Percentiles rank a stretch among this genome's conserved stretches.
Conservation (phyloP, 2,329 filamentous ascomycete species). For the Cryphonectria carpinicola region DNA sequence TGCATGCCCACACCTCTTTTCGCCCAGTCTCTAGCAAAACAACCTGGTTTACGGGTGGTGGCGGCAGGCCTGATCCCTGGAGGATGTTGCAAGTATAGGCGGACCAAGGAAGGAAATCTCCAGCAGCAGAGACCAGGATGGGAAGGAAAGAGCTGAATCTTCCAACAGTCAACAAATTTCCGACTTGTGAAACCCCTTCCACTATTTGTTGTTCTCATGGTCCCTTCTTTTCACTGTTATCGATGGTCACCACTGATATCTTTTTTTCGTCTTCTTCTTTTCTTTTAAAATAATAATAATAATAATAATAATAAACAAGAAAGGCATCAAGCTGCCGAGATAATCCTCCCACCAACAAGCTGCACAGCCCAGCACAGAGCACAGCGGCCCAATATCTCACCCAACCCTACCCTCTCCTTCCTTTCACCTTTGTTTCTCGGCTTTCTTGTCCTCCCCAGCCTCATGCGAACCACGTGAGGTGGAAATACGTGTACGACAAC, state of each 20-base stretch:
- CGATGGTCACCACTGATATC: not conserved
- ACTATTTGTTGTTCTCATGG: not conserved
- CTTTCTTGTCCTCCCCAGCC: not conserved
- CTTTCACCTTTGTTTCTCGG: not conserved
- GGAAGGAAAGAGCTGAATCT: not conserved
- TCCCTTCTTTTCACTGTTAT: not conserved
- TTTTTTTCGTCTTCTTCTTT: not conserved
- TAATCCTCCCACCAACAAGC: not conserved
- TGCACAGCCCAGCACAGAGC: not conserved
- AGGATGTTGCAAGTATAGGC: not conserved
- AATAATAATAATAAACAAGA: not conserved
- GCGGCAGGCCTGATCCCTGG: slow-evolving; percentile 23
- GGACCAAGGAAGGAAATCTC: not conserved
- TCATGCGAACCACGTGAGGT: slow-evolving; percentile 9
- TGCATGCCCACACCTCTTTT: not conserved
- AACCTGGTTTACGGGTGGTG: not conserved
- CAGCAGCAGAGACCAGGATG: not conserved
- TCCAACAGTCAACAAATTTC: not conserved
- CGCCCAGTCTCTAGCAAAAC: not conserved
- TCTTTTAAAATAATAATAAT: too few relatives aligned
- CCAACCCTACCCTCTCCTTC: not conserved
- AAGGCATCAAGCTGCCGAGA: not conserved
- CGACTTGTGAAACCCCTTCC: not conserved
- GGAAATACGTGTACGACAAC: slow-evolving; percentile 3
- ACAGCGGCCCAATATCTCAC: not conserved